Conservation (phyloP, 179 eudicot genomes). For the Heliamphora pulchella region DNA sequence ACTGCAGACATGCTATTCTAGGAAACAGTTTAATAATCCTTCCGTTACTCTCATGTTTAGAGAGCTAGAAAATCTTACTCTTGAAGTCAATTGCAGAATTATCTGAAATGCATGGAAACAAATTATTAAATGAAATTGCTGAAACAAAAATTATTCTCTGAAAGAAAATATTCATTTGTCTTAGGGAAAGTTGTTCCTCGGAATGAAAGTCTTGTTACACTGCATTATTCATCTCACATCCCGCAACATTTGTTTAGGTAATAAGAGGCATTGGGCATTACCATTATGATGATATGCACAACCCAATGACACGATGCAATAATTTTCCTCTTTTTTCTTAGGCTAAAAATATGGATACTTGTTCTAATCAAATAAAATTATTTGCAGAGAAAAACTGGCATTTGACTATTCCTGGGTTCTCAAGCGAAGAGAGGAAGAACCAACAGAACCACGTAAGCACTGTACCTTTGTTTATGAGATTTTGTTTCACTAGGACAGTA, state of each 20-base stretch:
- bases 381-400: conserved; percentile 76
- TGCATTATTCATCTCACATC: not conserved
- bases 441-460: conserved; percentile 47
- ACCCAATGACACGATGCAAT: not conserved
- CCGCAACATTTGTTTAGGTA: too few relatives aligned
- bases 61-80: not conserved
- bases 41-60: not conserved
- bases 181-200: not conserved
- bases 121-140: not conserved
- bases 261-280: not conserved
- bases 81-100: not conserved
- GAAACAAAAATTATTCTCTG: too few relatives aligned
- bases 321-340: not conserved
- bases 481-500: not conserved
- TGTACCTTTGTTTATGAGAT: not conserved
- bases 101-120: not conserved
- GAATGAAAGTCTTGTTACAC: not conserved
- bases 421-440: conserved; percentile 62
- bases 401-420: conserved; percentile 70
- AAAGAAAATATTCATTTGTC: too few relatives aligned
- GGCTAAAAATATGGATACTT: not conserved
- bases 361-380: conserved; percentile 17
- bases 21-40: too few relatives aligned
- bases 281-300: not conserved
- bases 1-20: too few relatives aligned